phyloP scores from a whole-genome alignment of 2,329 filamentous ascomycete species.

The Fusarium succisae region DNA sequence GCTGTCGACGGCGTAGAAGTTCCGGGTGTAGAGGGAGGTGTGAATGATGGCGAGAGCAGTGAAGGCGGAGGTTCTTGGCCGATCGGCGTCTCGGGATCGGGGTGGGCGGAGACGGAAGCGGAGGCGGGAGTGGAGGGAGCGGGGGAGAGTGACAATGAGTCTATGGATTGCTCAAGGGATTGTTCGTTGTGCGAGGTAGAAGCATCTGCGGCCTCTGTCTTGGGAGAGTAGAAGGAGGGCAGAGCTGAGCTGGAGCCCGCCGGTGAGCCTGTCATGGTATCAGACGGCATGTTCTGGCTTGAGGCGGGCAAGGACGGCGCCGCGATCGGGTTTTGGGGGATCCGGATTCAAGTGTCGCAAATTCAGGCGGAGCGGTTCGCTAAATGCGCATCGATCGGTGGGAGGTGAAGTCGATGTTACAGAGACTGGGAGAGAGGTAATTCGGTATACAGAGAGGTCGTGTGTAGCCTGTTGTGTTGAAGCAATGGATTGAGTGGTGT shows the following conservation, averaged over 20 bases:
- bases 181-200: slow-evolving; percentile 21
- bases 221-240: slow-evolving; percentile 60
- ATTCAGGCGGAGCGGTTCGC: slow-evolving; percentile 1
- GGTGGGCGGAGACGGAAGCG: slow-evolving; percentile 20
- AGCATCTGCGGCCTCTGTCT: slow-evolving; percentile 44
- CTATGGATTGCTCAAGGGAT: slow-evolving; percentile 43
- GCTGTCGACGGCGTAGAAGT: slow-evolving; percentile 59
- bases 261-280: slow-evolving; percentile 43
- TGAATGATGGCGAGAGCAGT: slow-evolving; percentile 87
- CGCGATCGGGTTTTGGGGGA: slow-evolving; percentile 36
- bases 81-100: slow-evolving; percentile 33
- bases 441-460: slow-evolving; percentile 1
- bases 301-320: slow-evolving; percentile 32
- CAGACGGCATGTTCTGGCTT: slow-evolving; percentile 42
- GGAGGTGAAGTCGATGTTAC: not conserved
- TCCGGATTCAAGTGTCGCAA: slow-evolving; percentile 31
- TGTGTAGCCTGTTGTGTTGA: slow-evolving; percentile 7
- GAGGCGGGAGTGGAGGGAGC: slow-evolving; percentile 26
- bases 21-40: slow-evolving; percentile 73
- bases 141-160: slow-evolving; percentile 51
- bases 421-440: no score
- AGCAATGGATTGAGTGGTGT: slow-evolving; percentile 26
- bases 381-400: slow-evolving; percentile 28
- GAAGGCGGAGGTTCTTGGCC: slow-evolving; percentile 64
- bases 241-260: slow-evolving; percentile 50